Base-by-base conservation (phyloP, 176 grass and related monocot species). In the Aechmea fasciata region DNA sequence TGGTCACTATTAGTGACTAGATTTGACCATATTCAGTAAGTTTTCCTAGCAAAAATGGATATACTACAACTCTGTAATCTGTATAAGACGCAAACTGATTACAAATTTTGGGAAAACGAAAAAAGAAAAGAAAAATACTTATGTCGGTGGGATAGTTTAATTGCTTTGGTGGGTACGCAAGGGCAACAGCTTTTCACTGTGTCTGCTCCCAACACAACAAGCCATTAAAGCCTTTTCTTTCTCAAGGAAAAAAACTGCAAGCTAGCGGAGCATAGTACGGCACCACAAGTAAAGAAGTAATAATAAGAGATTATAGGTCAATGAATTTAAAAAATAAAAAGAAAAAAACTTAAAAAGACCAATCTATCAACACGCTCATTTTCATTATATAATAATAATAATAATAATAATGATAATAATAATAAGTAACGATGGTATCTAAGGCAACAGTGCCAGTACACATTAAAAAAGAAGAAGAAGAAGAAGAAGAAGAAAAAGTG, bases 401-500 rank as follows among this genome's bases (percentile, higher is more conserved):
- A 41, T 33, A 33, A 33, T 33, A 33, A 33, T 33, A 33, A 33
- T 33, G 4, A 33, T 23, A 23, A 23, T 0, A 23, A 23, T 0
- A 26, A 26, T 1, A 26, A 26, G 25, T 26, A 2, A 26, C 25
- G 2, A 26, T 26, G 25, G 25, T 26, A 49, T 23, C 22, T 65
- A 75, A 81, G 81, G 71, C 18, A 81, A 88, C 78, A 66, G 47
- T 80, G 23, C 11, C 15, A 67, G 14, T 54, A 82, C 8, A 61
- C 1, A 57, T 2, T n/a, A 57, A n/a, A n/a, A n/a, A n/a, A n/a
- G n/a, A n/a, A n/a, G n/a, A n/a, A n/a, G n/a, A n/a, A n/a, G n/a
- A n/a, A n/a, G n/a, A n/a, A n/a, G n/a, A n/a, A n/a, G 9, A 9
- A 18, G 14, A 64, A 50, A 71, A 19, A 49, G 10, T 12, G 76